Conservation (phyloP, 73 alveolate species). For the Tetrahymena borealis region DNA sequence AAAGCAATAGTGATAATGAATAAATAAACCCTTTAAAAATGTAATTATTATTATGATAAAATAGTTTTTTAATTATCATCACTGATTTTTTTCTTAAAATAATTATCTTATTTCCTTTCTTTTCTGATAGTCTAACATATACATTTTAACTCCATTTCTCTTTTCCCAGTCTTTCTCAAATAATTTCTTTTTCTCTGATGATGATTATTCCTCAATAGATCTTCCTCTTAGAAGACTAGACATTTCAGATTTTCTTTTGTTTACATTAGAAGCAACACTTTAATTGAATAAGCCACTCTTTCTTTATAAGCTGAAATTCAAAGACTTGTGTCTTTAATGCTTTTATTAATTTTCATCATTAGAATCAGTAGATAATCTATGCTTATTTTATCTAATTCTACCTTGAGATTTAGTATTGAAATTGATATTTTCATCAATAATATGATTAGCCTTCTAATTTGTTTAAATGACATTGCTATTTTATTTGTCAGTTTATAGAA, state of each 20-base stretch:
- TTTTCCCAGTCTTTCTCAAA: not conserved
- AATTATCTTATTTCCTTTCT: not conserved
- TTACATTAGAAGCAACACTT: not conserved
- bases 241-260: not conserved
- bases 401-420: no score
- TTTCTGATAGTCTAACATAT: not conserved
- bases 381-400: not conserved
- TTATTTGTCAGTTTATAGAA: no score
- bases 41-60: no score
- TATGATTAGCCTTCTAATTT: no score
- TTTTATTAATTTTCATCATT: not conserved
- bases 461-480: no score
- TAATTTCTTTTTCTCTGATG: not conserved
- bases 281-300: not conserved
- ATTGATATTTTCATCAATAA: no score
- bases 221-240: not conserved
- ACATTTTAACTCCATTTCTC: not conserved
- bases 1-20: no score
- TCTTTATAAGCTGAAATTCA: not conserved
- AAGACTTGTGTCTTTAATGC: not conserved
- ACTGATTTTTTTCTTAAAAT: no score
- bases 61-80: no score
- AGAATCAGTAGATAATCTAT: not conserved
- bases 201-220: not conserved
- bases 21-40: no score